Evolutionary conservation across 2,329 filamentous ascomycete genomes (phyloP).

Genomic region (Emergomyces africanus): DNA sequence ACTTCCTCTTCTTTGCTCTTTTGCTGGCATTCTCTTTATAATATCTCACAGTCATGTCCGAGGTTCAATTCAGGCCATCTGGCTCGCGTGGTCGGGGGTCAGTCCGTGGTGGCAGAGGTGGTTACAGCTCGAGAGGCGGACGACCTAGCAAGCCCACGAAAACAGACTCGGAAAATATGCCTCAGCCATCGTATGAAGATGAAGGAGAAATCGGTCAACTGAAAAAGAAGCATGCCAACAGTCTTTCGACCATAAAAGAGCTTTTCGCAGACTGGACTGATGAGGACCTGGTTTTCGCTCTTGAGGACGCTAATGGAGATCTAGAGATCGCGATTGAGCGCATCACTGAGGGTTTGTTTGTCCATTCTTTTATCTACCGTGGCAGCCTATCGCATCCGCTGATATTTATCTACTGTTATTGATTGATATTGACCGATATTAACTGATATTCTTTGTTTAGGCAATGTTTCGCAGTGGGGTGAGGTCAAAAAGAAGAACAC

Average conservation of each 20-base stretch:
- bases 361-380: conserved; percentile 1
- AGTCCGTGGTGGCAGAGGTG: conserved; percentile 71
- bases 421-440: not conserved
- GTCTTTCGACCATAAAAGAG: conserved; percentile 73
- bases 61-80: conserved; percentile 74
- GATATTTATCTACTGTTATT: not conserved
- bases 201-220: conserved; percentile 84
- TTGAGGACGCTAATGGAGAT: conserved; percentile 57
- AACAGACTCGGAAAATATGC: conserved; percentile 54
- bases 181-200: conserved; percentile 54
- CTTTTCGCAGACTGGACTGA: conserved; percentile 95
- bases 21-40: conserved; percentile 11
- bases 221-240: conserved; percentile 74
- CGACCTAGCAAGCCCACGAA: conserved; percentile 61
- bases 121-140: conserved; percentile 56
- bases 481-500: conserved; percentile 40
- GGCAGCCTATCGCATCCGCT: not conserved
- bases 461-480: conserved; percentile 40
- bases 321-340: conserved; percentile 37
- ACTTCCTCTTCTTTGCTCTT: conserved; percentile 16
- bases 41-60: conserved; percentile 63
- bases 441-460: conserved; percentile 17
- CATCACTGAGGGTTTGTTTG: conserved; percentile 35
- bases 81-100: conserved; percentile 82
- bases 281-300: conserved; percentile 81